phyloP scores from a whole-genome alignment of 1,284 basidiomycete species.

The Prillingera fragicola region DNA sequence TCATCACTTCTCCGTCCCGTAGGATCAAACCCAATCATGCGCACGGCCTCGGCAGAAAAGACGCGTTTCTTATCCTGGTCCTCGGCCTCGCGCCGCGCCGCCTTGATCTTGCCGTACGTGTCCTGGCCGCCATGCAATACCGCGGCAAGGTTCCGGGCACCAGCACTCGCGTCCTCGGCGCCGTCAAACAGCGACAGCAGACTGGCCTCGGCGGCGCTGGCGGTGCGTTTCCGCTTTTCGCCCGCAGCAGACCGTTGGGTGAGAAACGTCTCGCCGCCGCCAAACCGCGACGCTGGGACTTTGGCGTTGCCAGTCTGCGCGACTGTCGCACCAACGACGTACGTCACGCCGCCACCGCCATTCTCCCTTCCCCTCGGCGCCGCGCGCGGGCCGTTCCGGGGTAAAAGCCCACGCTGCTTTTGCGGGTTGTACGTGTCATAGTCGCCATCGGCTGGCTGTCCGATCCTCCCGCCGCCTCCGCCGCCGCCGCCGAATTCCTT shows the following conservation, averaged over 20 bases:
- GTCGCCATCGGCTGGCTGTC: conserved; percentile 42
- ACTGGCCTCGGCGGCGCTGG: conserved; percentile 57
- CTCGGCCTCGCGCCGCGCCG: conserved; percentile 14
- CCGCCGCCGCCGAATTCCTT: conserved; percentile 25
- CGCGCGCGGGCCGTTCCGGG: conserved; percentile 22
- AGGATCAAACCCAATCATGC: conserved; percentile 46
- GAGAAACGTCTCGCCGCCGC: conserved; percentile 61
- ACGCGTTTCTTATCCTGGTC: conserved; percentile 34
- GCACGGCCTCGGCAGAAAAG: conserved; percentile 40
- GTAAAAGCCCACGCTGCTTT: conserved; percentile 47
- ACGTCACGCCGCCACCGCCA: conserved; percentile 58
- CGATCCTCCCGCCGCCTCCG: conserved; percentile 50
- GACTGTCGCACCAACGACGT: conserved; percentile 67
- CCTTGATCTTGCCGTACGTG: conserved; percentile 23
- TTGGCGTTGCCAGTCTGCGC: conserved; percentile 48
- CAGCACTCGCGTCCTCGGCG: conserved; percentile 26
- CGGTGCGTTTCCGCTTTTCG: conserved; percentile 60
- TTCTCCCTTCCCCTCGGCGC: conserved; percentile 30
- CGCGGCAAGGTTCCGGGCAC: conserved; percentile 52
- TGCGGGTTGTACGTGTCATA: conserved; percentile 55
- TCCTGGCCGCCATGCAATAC: too few species aligned
- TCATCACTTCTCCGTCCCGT: conserved; percentile 14
- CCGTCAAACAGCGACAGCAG: conserved; percentile 55
- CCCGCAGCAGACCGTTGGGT: too few species aligned
- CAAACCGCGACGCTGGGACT: conserved; percentile 26